A percentile compares a stretch with the other conserved stretches of the same genome.
These are phyloP conservation scores for Sphaerulina musiva DNA, from an alignment of 2,329 filamentous ascomycete genomes.

Conservation along the genomic window DNA sequence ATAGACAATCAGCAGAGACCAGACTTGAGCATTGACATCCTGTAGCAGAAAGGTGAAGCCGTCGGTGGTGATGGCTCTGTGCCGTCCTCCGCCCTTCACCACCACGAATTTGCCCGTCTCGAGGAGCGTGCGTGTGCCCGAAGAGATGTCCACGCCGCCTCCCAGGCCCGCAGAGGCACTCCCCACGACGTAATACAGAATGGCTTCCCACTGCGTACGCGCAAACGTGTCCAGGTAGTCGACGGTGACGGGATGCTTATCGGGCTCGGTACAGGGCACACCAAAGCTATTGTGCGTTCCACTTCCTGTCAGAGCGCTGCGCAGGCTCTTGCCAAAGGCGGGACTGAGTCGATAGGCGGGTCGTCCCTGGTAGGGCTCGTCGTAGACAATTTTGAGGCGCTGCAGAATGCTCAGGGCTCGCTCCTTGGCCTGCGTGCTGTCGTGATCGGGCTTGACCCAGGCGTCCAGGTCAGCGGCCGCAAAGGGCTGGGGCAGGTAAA, in stretches of 20 bases:
- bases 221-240: conserved; percentile 78
- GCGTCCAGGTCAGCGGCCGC: conserved; percentile 72
- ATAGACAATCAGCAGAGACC: conserved; percentile 57
- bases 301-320: conserved; percentile 72
- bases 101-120: conserved; percentile 76
- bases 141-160: conserved; percentile 44
- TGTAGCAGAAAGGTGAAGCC: conserved; percentile 94
- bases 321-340: conserved; percentile 76
- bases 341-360: conserved; percentile 70
- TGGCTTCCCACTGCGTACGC: conserved; percentile 86
- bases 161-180: conserved; percentile 53
- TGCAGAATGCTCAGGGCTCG: conserved; percentile 74
- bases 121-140: conserved; percentile 78
- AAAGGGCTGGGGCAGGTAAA: conserved; percentile 81
- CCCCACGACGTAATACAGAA: conserved; percentile 89
- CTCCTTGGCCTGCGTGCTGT: conserved; percentile 57
- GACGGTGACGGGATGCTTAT: conserved; percentile 59
- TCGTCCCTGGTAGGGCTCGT: conserved; percentile 54
- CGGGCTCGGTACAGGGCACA: conserved; percentile 64
- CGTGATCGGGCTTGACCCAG: conserved; percentile 65
- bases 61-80: conserved; percentile 69
- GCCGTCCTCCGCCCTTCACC: conserved; percentile 28
- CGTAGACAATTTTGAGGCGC: conserved; percentile 76
- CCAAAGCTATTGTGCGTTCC: conserved; percentile 85
- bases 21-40: conserved; percentile 93